These are phyloP conservation scores for Talaromyces funiculosus DNA, from an alignment of 2,329 filamentous ascomycete genomes.

Conservation along the genomic window DNA sequence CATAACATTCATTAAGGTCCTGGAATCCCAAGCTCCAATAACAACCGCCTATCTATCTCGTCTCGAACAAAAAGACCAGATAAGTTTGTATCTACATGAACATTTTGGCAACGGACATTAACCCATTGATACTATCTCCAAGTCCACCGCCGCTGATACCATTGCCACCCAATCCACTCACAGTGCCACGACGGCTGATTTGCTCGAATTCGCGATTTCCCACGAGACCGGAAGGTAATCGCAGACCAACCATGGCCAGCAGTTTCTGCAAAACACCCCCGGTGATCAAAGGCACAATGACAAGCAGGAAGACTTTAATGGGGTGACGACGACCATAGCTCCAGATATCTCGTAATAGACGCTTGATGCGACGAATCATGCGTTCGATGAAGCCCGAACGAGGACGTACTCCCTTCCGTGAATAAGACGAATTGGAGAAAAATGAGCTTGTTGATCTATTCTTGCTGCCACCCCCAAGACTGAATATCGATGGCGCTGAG, in stretches of 20 bases:
- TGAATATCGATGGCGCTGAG: constrained; percentile 45
- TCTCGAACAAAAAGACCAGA: background rate
- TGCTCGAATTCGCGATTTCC: constrained; percentile 22
- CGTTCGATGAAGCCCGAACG: constrained; percentile 71
- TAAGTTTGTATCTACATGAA: constrained; percentile 21
- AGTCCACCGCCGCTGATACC: constrained; percentile 27
- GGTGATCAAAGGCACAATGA: constrained; percentile 80
- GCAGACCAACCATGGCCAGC: constrained; percentile 71
- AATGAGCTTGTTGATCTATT: constrained; percentile 40
- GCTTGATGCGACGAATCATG: constrained; percentile 68
- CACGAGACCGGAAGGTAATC: constrained; percentile 54
- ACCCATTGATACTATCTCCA: constrained; percentile 25
- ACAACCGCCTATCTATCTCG: background rate
- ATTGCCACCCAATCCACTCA: constrained; percentile 18
- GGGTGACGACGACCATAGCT: constrained; percentile 79
- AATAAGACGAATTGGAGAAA: constrained; percentile 53
- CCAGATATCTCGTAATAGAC: constrained; percentile 72
- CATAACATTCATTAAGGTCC: background rate
- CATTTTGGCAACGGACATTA: constrained; percentile 35
- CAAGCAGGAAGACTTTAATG: constrained; percentile 77
- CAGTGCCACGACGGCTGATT: constrained; percentile 10
- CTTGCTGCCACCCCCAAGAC: constrained; percentile 28
- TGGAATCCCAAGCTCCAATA: background rate
- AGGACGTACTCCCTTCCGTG: constrained; percentile 73
- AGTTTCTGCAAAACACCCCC: constrained; percentile 75